Conservation (phyloP, 106 monocot species). For the Dioscorea alata region DNA sequence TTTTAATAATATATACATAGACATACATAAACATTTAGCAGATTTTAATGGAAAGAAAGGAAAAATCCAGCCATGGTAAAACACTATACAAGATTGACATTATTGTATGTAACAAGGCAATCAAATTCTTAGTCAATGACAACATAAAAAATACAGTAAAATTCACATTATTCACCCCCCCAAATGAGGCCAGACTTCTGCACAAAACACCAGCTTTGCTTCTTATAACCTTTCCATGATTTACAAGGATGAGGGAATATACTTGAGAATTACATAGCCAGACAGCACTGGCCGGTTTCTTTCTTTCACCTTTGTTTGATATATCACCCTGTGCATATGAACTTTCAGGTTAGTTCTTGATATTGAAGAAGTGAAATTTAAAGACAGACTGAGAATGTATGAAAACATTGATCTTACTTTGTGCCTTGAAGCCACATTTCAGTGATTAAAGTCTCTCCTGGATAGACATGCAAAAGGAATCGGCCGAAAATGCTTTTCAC, state of each 20-base stretch:
- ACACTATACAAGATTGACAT: too few species aligned
- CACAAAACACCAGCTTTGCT: too few species aligned
- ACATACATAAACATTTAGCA: too few species aligned
- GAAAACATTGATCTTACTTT: constrained; percentile 30
- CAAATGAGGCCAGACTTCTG: too few species aligned
- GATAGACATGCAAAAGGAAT: constrained; percentile 88
- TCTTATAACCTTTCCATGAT: background rate
- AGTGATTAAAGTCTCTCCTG: constrained; percentile 88
- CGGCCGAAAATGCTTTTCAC: constrained; percentile 80
- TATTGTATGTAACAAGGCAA: too few species aligned
- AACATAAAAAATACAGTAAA: too few species aligned
- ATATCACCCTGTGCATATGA: constrained; percentile 43
- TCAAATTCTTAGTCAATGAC: too few species aligned
- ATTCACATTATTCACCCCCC: too few species aligned
- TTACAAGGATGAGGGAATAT: constrained; percentile 15
- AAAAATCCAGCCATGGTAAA: too few species aligned
- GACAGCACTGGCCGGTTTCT: constrained; percentile 60
- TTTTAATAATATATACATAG: too few species aligned
- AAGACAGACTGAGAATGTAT: background rate
- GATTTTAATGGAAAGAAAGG: too few species aligned
- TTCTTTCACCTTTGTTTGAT: constrained; percentile 84
- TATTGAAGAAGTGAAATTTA: background rate
- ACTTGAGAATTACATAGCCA: constrained; percentile 59
- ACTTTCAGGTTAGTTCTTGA: background rate
- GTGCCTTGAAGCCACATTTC: constrained; percentile 86